Conservation (phyloP, 495 filamentous ascomycete genomes). For the Aspergillus cavernicola region DNA sequence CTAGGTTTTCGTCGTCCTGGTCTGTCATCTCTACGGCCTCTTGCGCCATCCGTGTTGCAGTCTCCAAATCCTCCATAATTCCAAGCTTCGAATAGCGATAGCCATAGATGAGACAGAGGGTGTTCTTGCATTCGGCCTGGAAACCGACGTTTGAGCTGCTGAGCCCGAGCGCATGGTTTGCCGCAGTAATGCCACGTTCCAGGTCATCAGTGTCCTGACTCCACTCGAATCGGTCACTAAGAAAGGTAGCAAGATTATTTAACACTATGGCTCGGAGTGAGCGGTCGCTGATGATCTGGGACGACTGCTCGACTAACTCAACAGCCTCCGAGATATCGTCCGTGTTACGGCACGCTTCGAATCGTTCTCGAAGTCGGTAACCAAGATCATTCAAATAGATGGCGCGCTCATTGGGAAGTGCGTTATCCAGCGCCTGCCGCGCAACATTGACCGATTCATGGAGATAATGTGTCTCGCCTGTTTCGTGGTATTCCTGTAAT, state of each 20-base stretch:
- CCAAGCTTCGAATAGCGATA: constrained; percentile 1
- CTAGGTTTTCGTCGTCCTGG: background rate
- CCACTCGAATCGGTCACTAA: too few relatives aligned
- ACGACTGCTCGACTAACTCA: too few relatives aligned
- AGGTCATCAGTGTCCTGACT: too few relatives aligned
- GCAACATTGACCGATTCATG: constrained; percentile 4
- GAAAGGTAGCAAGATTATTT: too few relatives aligned
- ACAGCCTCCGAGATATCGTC: constrained; percentile 5
- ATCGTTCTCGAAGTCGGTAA: constrained; percentile 5
- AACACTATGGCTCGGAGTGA: too few relatives aligned
- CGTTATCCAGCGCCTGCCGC: background rate
- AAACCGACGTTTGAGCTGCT: background rate
- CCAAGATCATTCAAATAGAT: constrained; percentile 1
- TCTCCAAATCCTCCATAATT: constrained; percentile 2
- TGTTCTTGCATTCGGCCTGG: constrained; percentile 5
- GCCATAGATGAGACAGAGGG: constrained; percentile 5
- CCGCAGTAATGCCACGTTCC: too few relatives aligned
- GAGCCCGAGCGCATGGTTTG: background rate
- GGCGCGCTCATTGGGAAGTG: background rate
- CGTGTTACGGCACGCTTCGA: too few relatives aligned
- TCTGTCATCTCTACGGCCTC: background rate
- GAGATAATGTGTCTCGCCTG: constrained; percentile 3
- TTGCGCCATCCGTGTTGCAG: constrained; percentile 2
- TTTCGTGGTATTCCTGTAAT: background rate
- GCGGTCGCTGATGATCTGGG: too few relatives aligned